phyloP scores from a whole-genome alignment of 441 rosid genomes.

The Arabidopsis hybrid region DNA sequence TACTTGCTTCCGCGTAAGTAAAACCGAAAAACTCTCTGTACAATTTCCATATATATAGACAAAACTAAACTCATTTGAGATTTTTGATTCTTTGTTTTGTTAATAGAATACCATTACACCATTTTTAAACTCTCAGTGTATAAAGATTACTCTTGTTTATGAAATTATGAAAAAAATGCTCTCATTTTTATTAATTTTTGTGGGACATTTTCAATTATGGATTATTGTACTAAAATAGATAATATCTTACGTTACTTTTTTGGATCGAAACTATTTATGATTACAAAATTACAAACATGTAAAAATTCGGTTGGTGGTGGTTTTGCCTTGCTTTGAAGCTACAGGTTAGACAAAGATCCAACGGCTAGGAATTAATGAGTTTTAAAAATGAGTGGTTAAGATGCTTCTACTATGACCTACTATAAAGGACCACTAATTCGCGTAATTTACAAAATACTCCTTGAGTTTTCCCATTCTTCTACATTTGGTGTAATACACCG shows the following conservation, averaged over 20 bases:
- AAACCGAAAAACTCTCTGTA: slow-evolving; percentile 23
- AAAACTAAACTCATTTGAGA: slow-evolving; percentile 26
- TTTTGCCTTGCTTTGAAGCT: slow-evolving; percentile 42
- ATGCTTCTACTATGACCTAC: slow-evolving; percentile 15
- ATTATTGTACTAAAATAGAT: slow-evolving; percentile 14
- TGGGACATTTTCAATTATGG: slow-evolving; percentile 9
- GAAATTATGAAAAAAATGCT: background rate
- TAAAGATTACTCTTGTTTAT: background rate
- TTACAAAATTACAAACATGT: background rate
- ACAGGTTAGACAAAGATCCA: slow-evolving; percentile 28
- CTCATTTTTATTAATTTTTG: background rate
- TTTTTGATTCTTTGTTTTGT: slow-evolving; percentile 46
- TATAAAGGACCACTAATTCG: slow-evolving; percentile 7
- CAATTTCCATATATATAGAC: slow-evolving; percentile 15
- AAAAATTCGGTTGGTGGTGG: slow-evolving; percentile 22
- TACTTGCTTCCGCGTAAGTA: slow-evolving; percentile 65
- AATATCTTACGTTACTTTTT: slow-evolving; percentile 5
- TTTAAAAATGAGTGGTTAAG: slow-evolving; percentile 1
- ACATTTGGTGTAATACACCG: background rate
- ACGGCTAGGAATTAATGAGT: slow-evolving; percentile 33
- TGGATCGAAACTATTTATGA: slow-evolving; percentile 11
- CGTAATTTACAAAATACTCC: slow-evolving; percentile 1
- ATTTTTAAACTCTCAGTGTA: slow-evolving; percentile 19
- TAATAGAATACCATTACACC: slow-evolving; percentile 40
- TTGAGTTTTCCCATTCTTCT: slow-evolving; percentile 1